phyloP scores from a whole-genome alignment of 129 eudicot genomes.

The Flaveria bidentis region DNA sequence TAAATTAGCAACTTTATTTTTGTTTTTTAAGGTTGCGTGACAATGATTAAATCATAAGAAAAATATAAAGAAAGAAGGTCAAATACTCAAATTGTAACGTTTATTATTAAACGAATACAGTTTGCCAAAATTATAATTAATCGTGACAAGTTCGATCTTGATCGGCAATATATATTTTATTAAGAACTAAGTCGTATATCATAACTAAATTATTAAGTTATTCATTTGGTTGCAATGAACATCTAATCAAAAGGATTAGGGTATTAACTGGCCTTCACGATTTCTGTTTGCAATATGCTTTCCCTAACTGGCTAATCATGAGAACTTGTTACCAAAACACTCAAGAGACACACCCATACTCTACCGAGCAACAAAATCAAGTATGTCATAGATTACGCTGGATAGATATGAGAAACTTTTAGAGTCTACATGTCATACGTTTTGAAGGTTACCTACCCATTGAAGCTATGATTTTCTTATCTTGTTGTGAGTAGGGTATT shows the following conservation, averaged over 20 bases:
- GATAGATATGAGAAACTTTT: too few species aligned
- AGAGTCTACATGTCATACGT: too few species aligned
- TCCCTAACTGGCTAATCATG: too few species aligned
- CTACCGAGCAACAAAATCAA: too few species aligned
- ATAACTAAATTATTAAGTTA: too few species aligned
- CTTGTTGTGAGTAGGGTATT: too few species aligned
- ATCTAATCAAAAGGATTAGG: neutral
- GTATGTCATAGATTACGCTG: too few species aligned
- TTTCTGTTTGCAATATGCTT: too few species aligned
- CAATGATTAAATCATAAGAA: neutral
- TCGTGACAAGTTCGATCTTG: neutral
- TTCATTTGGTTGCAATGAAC: neutral
- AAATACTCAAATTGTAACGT: neutral
- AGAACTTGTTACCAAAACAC: too few species aligned
- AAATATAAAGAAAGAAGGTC: neutral
- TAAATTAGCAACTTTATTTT: neutral
- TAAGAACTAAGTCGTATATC: neutral
- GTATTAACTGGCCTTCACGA: neutral
- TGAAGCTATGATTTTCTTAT: too few species aligned
- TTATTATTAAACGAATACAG: neutral
- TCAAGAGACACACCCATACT: too few species aligned
- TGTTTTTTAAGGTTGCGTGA: neutral
- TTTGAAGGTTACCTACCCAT: too few species aligned
- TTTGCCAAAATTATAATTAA: neutral
- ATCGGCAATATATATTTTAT: neutral